A percentile compares a stretch with the other conserved stretches of the same genome.
These are phyloP conservation scores for Kwoniella dendrophila DNA, from an alignment of 768 basidiomycete species.

Conservation along the genomic window DNA sequence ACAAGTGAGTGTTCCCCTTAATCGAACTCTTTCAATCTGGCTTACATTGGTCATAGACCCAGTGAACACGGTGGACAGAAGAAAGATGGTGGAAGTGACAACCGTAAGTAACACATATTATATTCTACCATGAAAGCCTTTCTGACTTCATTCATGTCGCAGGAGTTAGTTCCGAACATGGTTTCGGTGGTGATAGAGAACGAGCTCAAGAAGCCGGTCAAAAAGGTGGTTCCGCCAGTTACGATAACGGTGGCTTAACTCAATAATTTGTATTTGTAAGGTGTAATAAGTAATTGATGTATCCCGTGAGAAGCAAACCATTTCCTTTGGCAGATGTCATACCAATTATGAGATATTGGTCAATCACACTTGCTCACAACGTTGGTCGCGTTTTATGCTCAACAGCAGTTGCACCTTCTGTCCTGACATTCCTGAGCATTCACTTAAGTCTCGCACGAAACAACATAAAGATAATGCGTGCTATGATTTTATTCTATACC, in stretches of 20 bases:
- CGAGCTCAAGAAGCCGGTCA: constrained; percentile 44
- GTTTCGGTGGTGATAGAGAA: constrained; percentile 39
- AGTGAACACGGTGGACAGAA: constrained; percentile 42
- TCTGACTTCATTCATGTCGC: not conserved
- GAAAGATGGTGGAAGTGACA: constrained; percentile 36
- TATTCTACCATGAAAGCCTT: not conserved
- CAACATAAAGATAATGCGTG: no score
- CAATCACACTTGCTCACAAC: no score
- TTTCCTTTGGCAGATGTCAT: no score
- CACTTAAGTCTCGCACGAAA: no score
- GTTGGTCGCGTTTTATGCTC: no score
- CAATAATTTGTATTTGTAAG: no score
- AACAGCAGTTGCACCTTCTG: no score
- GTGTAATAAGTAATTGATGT: no score
- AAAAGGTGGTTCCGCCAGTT: constrained; percentile 51
- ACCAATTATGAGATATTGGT: no score
- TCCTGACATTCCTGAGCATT: no score
- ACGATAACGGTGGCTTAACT: constrained; percentile 52
- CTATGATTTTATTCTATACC: no score
- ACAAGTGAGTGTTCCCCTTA: constrained; percentile 39
- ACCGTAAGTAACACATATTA: constrained; percentile 19
- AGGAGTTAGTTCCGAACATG: constrained; percentile 43
- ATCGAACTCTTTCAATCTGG: not conserved
- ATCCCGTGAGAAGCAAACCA: no score
- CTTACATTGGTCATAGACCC: constrained; percentile 36